Evolutionary conservation across 768 basidiomycete species (phyloP), one percentile per base, ranked within the genome.

Genomic region (Boletus rubropictus): DNA sequence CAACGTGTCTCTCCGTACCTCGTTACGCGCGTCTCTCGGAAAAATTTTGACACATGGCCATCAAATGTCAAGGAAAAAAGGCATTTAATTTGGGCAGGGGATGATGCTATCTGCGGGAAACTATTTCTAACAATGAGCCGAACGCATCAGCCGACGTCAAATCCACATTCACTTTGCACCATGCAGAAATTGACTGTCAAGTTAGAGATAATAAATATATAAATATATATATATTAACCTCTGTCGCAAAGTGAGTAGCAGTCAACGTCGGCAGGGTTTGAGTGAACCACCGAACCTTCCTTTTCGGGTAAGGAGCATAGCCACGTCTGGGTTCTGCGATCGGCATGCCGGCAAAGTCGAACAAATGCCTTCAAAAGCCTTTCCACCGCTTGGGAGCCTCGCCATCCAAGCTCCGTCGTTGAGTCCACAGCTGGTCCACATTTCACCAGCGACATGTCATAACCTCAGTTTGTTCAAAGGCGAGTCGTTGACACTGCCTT

Each of bases 381-480:
- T 69, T 48, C 82, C 79, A 42, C 64, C 61, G 39, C 71, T 87
- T 22, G 86, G 84, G 35, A 86, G 84, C 58, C 72, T 81, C 29
- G 82, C 84, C 7, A 64, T 89, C 35, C 82, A 88, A 66, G 77
- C 77, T 6, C 84, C 86, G 15, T 71, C 75, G 24, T 61, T 72
- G 41, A 69, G 75, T 24, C 74, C 81, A 25, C 81, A 84, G 54
- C 71, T 77, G 3, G 80, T 89, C n/a, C 79, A 81, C 61, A 80
- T 91, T 42, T 78, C 82, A n/a, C 68, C 81, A 14, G 69, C 77
- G 54, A 89, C 85, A 55, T 92, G 89, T 54, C 74, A 81, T 48
- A 74, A 90, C 59, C 74, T 89, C 25, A 82, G 81, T 12, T 53
- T 86, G 6, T 91, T 90, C 75, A 91, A 89, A 84, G 82, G 57